Conservation (phyloP, 768 basidiomycete genomes). For the Serpula lacrymans region DNA sequence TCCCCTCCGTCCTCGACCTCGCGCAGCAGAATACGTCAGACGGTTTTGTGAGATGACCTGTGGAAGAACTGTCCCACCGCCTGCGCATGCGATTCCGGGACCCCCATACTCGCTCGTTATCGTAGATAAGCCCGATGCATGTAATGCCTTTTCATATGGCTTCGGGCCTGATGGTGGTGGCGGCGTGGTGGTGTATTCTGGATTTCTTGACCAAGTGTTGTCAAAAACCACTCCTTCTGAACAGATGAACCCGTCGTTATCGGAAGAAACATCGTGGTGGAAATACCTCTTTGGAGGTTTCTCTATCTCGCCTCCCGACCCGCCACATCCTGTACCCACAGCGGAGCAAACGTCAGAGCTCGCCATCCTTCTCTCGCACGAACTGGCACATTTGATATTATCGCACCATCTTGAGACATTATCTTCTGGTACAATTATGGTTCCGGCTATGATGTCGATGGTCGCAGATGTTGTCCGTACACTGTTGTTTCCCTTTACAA, state of each 20-base stretch:
- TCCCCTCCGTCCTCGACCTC: slow-evolving; percentile 81
- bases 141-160: slow-evolving; percentile 94
- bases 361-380: slow-evolving; percentile 89
- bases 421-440: slow-evolving; percentile 78
- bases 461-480: slow-evolving; percentile 73
- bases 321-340: slow-evolving; percentile 55
- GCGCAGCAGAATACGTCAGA: slow-evolving; percentile 70
- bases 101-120: slow-evolving; percentile 89
- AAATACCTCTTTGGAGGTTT: slow-evolving; percentile 46
- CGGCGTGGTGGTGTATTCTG: slow-evolving; percentile 92
- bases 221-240: slow-evolving; percentile 36
- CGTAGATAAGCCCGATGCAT: slow-evolving; percentile 78
- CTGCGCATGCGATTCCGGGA: slow-evolving; percentile 62
- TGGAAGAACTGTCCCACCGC: slow-evolving; percentile 37
- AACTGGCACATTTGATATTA: slow-evolving; percentile 87
- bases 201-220: slow-evolving; percentile 87
- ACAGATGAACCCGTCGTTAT: slow-evolving; percentile 11
- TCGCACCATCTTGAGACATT: slow-evolving; percentile 91
- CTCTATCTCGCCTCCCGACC: slow-evolving; percentile 27
- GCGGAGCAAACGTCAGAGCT: slow-evolving; percentile 83
- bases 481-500: slow-evolving; percentile 83
- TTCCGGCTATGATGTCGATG: slow-evolving; percentile 79
- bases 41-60: slow-evolving; percentile 48
- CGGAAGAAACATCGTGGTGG: slow-evolving; percentile 40
- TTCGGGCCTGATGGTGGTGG: slow-evolving; percentile 91